These are phyloP conservation scores for Amanita jacksonii DNA, from an alignment of 768 basidiomycete species.

Conservation along the genomic window DNA sequence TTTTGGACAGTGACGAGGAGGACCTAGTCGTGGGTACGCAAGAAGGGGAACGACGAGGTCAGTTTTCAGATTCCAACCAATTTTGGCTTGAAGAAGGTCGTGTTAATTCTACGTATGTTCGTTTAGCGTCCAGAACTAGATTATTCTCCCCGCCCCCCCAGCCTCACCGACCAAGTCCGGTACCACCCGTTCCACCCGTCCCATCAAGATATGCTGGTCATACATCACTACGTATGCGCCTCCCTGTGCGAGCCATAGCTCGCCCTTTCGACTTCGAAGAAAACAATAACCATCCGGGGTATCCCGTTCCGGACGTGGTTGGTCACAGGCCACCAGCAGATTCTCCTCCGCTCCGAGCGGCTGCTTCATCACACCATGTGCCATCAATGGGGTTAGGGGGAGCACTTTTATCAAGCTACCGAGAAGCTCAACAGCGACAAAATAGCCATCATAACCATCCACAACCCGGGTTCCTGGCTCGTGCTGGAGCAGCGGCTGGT, in stretches of 20 bases:
- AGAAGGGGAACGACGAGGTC: neutral
- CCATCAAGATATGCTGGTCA: constrained; percentile 27
- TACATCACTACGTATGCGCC: constrained; percentile 31
- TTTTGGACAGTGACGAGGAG: constrained; percentile 5
- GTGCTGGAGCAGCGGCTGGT: constrained; percentile 8
- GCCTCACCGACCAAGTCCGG: constrained; percentile 18
- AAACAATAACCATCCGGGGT: constrained; percentile 13
- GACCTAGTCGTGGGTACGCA: neutral
- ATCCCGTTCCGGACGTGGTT: constrained; percentile 11
- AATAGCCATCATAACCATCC: neutral
- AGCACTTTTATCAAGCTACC: constrained; percentile 39
- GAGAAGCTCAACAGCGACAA: constrained; percentile 10
- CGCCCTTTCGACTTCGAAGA: constrained; percentile 46
- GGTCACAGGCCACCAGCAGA: constrained; percentile 12
- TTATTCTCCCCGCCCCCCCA: constrained; percentile 43
- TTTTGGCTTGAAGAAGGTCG: neutral
- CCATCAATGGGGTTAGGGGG: constrained; percentile 62
- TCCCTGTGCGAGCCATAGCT: constrained; percentile 40
- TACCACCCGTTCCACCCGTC: constrained; percentile 51
- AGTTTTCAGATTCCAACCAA: neutral
- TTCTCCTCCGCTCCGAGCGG: constrained; percentile 19
- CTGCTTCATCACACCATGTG: constrained; percentile 42
- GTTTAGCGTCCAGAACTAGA: constrained; percentile 11
- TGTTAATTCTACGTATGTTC: neutral
- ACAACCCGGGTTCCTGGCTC: constrained; percentile 14